A percentile compares a stretch with the other conserved stretches of the same genome.
Evolutionary conservation across 768 basidiomycete genomes (phyloP).

Genomic region (Chalciporus pseudorubinellus): DNA sequence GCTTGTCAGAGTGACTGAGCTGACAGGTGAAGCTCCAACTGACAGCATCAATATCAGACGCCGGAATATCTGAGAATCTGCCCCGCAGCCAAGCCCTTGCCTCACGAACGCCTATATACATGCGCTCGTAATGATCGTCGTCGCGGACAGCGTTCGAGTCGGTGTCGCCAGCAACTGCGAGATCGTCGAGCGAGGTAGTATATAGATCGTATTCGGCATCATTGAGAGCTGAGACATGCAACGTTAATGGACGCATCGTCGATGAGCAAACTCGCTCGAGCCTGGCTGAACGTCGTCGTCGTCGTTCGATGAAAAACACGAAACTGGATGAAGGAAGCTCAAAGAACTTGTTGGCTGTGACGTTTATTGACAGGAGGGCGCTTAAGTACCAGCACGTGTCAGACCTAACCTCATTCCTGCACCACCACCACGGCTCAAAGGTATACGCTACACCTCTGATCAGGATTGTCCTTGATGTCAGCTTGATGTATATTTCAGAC

Average conservation of each 20-base stretch:
- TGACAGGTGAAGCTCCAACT: constrained; percentile 17
- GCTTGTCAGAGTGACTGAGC: neutral
- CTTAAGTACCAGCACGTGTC: neutral
- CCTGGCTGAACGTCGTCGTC: neutral
- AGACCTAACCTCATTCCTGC: neutral
- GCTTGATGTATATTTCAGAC: no score
- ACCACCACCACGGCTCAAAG: neutral
- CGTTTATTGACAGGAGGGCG: constrained; percentile 9
- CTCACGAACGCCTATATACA: constrained; percentile 59
- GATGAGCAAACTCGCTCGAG: neutral
- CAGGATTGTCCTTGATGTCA: no score
- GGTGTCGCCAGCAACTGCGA: constrained; percentile 38
- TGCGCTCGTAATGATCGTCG: constrained; percentile 54
- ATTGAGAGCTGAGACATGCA: constrained; percentile 76
- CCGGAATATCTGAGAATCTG: constrained; percentile 55
- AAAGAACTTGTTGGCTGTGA: constrained; percentile 1
- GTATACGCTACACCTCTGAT: no score
- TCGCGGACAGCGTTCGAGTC: constrained; percentile 27
- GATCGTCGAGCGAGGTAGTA: constrained; percentile 56
- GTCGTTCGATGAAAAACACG: neutral
- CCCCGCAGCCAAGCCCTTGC: constrained; percentile 75
- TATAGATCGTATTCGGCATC: constrained; percentile 70
- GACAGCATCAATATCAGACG: constrained; percentile 58
- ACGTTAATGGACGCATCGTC: constrained; percentile 58
- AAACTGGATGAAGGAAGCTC: neutral